Evolutionary conservation across 2,329 filamentous ascomycete species (phyloP).

Genomic region (Fusarium torreyae): DNA sequence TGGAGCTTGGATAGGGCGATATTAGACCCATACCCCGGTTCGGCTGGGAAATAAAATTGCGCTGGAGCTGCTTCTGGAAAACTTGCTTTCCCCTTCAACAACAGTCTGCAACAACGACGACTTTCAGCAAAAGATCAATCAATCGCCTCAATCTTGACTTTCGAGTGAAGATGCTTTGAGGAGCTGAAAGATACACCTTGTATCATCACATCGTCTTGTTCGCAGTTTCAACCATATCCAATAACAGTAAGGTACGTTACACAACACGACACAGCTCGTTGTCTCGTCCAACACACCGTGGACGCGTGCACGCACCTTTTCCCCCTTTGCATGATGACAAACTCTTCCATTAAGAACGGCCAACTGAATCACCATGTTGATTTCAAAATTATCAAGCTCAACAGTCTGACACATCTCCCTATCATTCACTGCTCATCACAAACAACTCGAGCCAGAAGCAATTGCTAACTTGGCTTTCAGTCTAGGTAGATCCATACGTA

Average conservation of each 20-base stretch:
- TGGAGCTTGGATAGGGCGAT: constrained; percentile 47
- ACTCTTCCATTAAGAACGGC: constrained; percentile 75
- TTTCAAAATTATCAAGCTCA: constrained; percentile 73
- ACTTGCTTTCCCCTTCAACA: constrained; percentile 20
- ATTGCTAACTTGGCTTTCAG: constrained; percentile 47
- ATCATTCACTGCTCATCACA: constrained; percentile 10
- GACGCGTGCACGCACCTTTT: constrained; percentile 16
- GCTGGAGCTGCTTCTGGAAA: constrained; percentile 19
- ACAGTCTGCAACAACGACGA: constrained; percentile 6
- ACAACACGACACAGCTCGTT: constrained; percentile 29
- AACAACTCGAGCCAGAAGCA: constrained; percentile 11
- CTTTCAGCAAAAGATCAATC: constrained; percentile 1
- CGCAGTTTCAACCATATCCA: constrained; percentile 4
- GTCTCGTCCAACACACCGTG: constrained; percentile 30
- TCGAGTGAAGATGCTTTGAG: constrained; percentile 24
- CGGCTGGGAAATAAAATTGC: constrained; percentile 39
- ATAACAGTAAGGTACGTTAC: constrained; percentile 44
- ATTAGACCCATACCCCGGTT: constrained; percentile 24
- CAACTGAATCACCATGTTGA: constrained; percentile 75
- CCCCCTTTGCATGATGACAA: constrained; percentile 66
- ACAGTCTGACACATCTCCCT: constrained; percentile 68
- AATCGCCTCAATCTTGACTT: background rate
- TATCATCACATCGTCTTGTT: constrained; percentile 1
- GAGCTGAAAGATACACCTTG: constrained; percentile 1
- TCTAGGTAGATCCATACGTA: constrained; percentile 23